A percentile compares a stretch with the other conserved stretches of the same genome.
These are phyloP conservation scores for Penicillium crustosum DNA, from an alignment of 2,329 filamentous ascomycete species.

Conservation along the genomic window DNA sequence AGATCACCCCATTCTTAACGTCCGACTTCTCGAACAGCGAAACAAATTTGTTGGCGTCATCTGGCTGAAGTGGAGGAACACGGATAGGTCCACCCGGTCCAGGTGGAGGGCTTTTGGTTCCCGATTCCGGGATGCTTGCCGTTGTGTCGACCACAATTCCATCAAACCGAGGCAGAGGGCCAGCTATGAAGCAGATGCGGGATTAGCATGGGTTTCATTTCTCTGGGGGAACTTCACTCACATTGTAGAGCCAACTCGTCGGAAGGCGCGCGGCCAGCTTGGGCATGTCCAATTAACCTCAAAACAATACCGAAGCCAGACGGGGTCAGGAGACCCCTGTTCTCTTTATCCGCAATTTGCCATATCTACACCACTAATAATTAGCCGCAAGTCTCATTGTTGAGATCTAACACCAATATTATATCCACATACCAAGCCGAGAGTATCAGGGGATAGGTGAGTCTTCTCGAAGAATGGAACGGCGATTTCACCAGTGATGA, in stretches of 20 bases:
- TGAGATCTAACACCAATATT: not conserved
- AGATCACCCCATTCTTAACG: slow-evolving; percentile 71
- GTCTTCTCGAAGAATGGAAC: slow-evolving; percentile 99
- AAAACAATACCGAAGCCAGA: slow-evolving; percentile 91
- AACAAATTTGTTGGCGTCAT: slow-evolving; percentile 87
- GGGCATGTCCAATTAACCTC: slow-evolving; percentile 91
- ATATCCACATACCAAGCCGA: slow-evolving; percentile 74
- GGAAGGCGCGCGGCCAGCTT: slow-evolving; percentile 79
- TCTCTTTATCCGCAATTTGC: slow-evolving; percentile 97
- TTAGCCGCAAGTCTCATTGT: not conserved
- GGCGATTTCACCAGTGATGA: slow-evolving; percentile 92
- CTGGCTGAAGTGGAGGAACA: slow-evolving; percentile 82
- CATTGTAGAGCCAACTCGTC: slow-evolving; percentile 78
- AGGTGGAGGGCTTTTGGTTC: slow-evolving; percentile 46
- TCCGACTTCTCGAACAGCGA: slow-evolving; percentile 88
- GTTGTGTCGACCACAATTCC: slow-evolving; percentile 58
- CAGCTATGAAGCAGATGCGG: slow-evolving; percentile 48
- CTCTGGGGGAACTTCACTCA: slow-evolving; percentile 36
- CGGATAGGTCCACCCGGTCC: slow-evolving; percentile 65
- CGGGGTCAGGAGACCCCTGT: slow-evolving; percentile 88
- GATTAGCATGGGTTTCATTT: slow-evolving; percentile 2
- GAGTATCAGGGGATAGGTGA: slow-evolving; percentile 75
- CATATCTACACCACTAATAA: slow-evolving; percentile 68
- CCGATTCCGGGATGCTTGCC: slow-evolving; percentile 53
- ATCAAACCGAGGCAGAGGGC: slow-evolving; percentile 90